A percentile compares a stretch with the other conserved stretches of the same genome.
Conservation (phyloP, 345 rosid genomes). For the Syzygium aqueum region DNA sequence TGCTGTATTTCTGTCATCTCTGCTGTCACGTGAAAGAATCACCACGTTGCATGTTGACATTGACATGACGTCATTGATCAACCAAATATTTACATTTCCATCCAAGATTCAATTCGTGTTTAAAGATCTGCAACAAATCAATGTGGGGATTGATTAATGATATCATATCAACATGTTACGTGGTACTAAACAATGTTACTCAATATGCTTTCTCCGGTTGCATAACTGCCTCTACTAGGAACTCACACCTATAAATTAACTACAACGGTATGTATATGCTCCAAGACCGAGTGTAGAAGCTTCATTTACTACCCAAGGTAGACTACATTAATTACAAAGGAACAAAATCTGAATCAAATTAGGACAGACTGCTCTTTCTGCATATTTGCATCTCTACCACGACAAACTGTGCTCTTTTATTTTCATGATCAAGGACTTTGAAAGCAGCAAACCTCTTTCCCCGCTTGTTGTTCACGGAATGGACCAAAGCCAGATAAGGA, state of each 20-base stretch:
- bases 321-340: not conserved
- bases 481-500: not conserved
- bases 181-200: not conserved
- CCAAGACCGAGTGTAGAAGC: not conserved
- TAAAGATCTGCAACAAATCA: not conserved
- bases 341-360: not conserved
- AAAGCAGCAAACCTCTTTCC: not conserved
- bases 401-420: not conserved
- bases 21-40: not conserved
- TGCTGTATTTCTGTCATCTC: not conserved
- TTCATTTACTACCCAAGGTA: not conserved
- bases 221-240: not conserved
- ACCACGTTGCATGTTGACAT: not conserved
- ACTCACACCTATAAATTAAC: not conserved
- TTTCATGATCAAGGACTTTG: not conserved
- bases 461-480: not conserved
- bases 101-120: not conserved
- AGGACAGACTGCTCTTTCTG: not conserved
- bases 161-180: not conserved
- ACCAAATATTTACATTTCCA: not conserved
- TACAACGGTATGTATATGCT: not conserved
- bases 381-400: not conserved
- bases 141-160: not conserved
- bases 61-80: not conserved
- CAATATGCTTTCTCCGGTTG: not conserved